phyloP scores from a whole-genome alignment of 2,329 filamentous ascomycete genomes.

The Stemphylium vesicarium region DNA sequence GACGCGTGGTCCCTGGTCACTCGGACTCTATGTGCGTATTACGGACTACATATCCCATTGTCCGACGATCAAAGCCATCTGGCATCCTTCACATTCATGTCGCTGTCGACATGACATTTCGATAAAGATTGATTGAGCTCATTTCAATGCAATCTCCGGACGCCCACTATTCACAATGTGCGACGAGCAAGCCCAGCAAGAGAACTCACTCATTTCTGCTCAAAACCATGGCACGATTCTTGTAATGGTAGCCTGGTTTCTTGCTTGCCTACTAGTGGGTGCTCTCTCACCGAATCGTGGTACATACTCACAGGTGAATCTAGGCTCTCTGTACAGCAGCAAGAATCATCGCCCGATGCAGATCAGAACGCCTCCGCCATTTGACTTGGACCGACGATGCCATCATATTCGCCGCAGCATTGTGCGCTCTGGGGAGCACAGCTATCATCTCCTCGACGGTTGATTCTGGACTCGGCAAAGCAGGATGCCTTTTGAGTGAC shows the following conservation, averaged over 20 bases:
- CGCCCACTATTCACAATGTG: constrained; percentile 18
- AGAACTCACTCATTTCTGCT: constrained; percentile 29
- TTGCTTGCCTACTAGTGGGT: constrained; percentile 32
- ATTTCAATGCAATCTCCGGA: constrained; percentile 29
- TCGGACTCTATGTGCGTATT: constrained; percentile 21
- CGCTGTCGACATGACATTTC: constrained; percentile 16
- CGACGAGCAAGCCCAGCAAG: constrained; percentile 12
- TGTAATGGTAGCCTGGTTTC: constrained; percentile 35
- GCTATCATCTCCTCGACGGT: constrained; percentile 30
- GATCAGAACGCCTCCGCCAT: constrained; percentile 14
- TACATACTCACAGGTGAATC: constrained; percentile 5
- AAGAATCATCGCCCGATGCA: constrained; percentile 26
- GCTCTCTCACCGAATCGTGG: not conserved
- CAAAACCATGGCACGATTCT: constrained; percentile 35
- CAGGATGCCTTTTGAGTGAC: constrained; percentile 16
- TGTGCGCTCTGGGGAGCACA: constrained; percentile 32
- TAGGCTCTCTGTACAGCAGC: constrained; percentile 28
- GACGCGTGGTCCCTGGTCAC: constrained; percentile 14
- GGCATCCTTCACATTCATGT: constrained; percentile 13
- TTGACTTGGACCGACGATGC: constrained; percentile 27
- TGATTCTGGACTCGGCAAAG: constrained; percentile 27
- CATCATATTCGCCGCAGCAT: constrained; percentile 24
- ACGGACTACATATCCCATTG: constrained; percentile 19
- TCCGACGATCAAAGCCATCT: constrained; percentile 16
- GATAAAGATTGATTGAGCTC: constrained; percentile 25